phyloP scores from a whole-genome alignment of 805 yeast species.

The Cyberlindnera nakhonratchasimensis region DNA sequence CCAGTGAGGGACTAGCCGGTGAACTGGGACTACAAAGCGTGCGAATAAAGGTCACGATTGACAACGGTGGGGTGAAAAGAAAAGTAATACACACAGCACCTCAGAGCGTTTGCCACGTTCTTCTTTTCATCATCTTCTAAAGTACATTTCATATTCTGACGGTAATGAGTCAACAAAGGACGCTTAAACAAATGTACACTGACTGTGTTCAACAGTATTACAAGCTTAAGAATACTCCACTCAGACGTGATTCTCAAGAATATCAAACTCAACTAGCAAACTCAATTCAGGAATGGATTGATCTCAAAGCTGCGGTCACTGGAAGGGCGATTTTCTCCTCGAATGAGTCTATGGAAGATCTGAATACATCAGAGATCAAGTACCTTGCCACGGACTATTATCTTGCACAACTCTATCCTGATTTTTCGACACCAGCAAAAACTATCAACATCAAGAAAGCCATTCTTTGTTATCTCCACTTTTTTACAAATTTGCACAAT shows the following conservation, averaged over 20 bases:
- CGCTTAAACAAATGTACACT: slow-evolving; percentile 10
- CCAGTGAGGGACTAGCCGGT: no score
- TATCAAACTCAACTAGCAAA: slow-evolving; percentile 38
- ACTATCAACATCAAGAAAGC: slow-evolving; percentile 38
- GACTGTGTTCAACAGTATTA: slow-evolving; percentile 4
- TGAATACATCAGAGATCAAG: slow-evolving; percentile 59
- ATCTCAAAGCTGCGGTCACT: slow-evolving; percentile 42
- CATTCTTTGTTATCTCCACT: slow-evolving; percentile 42
- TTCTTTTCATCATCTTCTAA: neutral
- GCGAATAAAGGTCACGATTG: no score
- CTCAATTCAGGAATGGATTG: slow-evolving; percentile 40
- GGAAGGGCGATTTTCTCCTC: slow-evolving; percentile 60
- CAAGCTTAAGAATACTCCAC: slow-evolving; percentile 16
- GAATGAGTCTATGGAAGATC: slow-evolving; percentile 69
- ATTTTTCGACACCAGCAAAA: slow-evolving; percentile 29
- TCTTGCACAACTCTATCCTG: slow-evolving; percentile 40
- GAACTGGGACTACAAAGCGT: no score
- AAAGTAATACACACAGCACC: no score
- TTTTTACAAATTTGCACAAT: slow-evolving; percentile 41
- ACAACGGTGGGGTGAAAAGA: no score
- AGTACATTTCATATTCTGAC: neutral
- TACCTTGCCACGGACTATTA: slow-evolving; percentile 59
- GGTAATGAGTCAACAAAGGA: slow-evolving; percentile 10
- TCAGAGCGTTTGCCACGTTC: neutral
- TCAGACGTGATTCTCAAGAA: slow-evolving; percentile 40